These are phyloP conservation scores for Truncatella angustata DNA, from an alignment of 2,329 filamentous ascomycete species.

Conservation along the genomic window DNA sequence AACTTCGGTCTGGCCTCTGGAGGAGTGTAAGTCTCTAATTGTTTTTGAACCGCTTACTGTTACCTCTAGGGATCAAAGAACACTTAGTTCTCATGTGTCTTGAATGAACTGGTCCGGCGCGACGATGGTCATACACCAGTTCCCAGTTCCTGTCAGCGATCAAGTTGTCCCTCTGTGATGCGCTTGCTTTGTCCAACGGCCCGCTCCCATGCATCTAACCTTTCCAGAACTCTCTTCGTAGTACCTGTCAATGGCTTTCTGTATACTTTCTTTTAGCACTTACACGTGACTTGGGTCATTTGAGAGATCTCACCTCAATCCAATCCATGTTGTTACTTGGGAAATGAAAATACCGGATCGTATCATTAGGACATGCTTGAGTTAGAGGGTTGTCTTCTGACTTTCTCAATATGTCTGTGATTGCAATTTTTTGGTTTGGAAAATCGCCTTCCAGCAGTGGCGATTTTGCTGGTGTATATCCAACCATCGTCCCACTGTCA, in stretches of 20 bases:
- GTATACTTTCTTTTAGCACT: neutral
- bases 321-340: slow-evolving; percentile 13
- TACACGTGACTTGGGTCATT: too few relatives aligned
- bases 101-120: slow-evolving; percentile 5
- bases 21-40: neutral
- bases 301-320: slow-evolving; percentile 10
- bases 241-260: slow-evolving; percentile 11
- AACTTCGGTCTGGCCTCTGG: neutral
- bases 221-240: slow-evolving; percentile 12
- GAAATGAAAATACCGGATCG: slow-evolving; percentile 13
- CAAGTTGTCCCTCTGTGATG: neutral
- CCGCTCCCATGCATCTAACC: slow-evolving; percentile 13
- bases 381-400: neutral
- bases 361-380: neutral
- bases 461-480: neutral
- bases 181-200: neutral
- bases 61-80: slow-evolving; percentile 10
- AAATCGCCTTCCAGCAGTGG: neutral
- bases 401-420: neutral
- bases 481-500: neutral
- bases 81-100: slow-evolving; percentile 12
- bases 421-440: slow-evolving; percentile 9
- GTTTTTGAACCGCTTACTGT: neutral
- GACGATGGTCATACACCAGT: neutral
- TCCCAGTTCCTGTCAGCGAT: neutral